Evolutionary conservation across 768 basidiomycete genomes (phyloP), one percentile per base, ranked within the genome.

Genomic region (Tricholoma saponaceum): DNA sequence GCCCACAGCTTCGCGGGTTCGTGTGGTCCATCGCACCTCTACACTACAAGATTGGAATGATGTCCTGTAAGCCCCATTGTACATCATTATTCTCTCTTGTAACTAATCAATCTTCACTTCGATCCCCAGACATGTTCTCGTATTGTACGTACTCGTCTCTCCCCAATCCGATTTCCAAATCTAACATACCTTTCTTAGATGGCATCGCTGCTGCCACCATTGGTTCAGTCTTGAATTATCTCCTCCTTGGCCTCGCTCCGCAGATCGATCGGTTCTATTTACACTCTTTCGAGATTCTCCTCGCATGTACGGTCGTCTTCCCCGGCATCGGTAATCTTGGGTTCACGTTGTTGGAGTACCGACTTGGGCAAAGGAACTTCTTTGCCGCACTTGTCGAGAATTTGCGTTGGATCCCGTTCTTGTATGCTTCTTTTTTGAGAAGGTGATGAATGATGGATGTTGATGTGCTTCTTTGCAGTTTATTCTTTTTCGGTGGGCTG

Each of bases 41-140:
- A 0, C 89, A 92, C 66, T 91, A 92, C 77, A 91, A 92, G 76
- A 79, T 91, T 60, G 84, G 83, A 55, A 88, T 88, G 87, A 81
- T 87, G 82, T 79, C 84, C 23, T 89, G 83, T 83, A 68, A 63
- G 79, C 73, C 23, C 50, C 25, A 57, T 41, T 57, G 52, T 35
- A n/a, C 26, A 18, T 44, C 23, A 14, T 23, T 51, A 16, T 28
- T 49, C 50, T 39, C 22, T 46, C n/a, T 28, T 50, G 57, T 43
- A 57, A 37, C 20, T 33, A 39, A 22, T 26, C 3, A 13, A 33
- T 35, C 26, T 13, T 43, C 33, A 53, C 35, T 33, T 25, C 33
- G 16, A 8, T 16, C 18, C 49, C 41, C 58, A 77, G 76, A 82
- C 69, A 76, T 79, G 76, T 78, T 79, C 64, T 76, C 75, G 4